Base-by-base conservation (phyloP, 345 rosid species). In the Psidium friedrichsthalianum region DNA sequence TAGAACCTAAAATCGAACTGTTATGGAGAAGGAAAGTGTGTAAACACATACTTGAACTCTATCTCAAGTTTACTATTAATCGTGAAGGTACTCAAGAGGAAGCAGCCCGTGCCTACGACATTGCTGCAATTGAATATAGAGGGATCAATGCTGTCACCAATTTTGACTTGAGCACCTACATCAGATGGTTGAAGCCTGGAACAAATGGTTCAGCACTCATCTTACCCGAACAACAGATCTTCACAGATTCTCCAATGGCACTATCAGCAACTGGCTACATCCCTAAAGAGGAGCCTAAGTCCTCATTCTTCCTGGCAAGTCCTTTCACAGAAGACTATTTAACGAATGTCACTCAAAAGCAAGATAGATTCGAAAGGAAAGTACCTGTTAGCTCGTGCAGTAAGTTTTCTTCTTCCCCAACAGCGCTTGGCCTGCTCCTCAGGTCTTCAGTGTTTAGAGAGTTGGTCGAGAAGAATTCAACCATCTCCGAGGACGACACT, bases 381-480 rank as follows among this genome's bases (percentile, higher is more conserved):
- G 25, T 51, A 29, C 78, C 83, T 0, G 6, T 84, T 8, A 89
- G 32, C 86, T 85, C 89, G 15, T 54, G 55, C 88, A 87, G 29
- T 84, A 92, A 85, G 6, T 29, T 89, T 18, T 82, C 86, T 7
- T 88, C 94, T 36, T 86, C 94, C 2, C 90, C 94, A 0, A 91
- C 95, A 49, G 96, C 96, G 11, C 91, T 94, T 3, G 87, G 92
- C 83, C 91, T 94, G 64, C 95, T 92, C 64, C 87, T 92, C 55
- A 91, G 92, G 27, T 94, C 96, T 14, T 91, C 94, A 1, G 64
- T 92, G n/a, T 94, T 94, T 82, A 90, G 90, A 84, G 94, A 92
- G 27, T 59, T 92, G 84, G 91, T 92, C 6, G 91, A 92, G 90
- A 92, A 91, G 92, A 94, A 92, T 27, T 82, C 91, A 6, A 88